Conservation (phyloP, 306 rosid species). For the Acacia crassicarpa region DNA sequence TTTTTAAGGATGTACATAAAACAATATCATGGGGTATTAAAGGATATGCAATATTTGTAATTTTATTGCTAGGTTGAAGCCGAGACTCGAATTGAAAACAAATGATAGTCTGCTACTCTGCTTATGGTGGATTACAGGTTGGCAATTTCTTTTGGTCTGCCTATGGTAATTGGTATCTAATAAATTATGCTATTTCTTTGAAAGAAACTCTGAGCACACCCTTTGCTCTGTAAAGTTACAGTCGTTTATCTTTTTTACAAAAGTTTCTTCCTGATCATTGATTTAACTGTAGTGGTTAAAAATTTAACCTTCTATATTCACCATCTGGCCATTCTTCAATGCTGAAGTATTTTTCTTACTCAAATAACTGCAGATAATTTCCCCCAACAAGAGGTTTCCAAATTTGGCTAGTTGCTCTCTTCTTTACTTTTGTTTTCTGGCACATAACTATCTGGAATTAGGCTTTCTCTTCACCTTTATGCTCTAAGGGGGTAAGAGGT, state of each 20-base stretch:
- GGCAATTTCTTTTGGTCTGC: constrained; percentile 24
- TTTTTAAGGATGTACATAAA: constrained; percentile 18
- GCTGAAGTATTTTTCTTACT: background rate
- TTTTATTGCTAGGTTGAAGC: constrained; percentile 58
- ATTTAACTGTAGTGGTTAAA: background rate
- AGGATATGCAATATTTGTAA: constrained; percentile 24
- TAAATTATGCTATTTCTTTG: constrained; percentile 2
- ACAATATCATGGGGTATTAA: constrained; percentile 9
- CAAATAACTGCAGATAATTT: constrained; percentile 12
- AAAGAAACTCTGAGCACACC: constrained; percentile 12
- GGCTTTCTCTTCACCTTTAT: constrained; percentile 15
- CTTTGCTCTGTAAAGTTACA: background rate
- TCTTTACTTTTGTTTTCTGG: background rate
- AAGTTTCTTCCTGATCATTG: constrained; percentile 5
- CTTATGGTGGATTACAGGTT: constrained; percentile 84
- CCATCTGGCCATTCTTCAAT: background rate
- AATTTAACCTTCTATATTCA: background rate
- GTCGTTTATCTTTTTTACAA: background rate
- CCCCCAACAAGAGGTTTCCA: background rate
- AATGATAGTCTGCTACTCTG: constrained; percentile 44
- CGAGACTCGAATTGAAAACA: constrained; percentile 65
- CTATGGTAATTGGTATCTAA: background rate
- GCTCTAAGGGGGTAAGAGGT: constrained; percentile 5
- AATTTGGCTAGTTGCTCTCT: background rate
- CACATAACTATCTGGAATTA: constrained; percentile 2